Conservation (phyloP, 352 stramenopile genomes). For the Phytopythium chamaehyphon region DNA sequence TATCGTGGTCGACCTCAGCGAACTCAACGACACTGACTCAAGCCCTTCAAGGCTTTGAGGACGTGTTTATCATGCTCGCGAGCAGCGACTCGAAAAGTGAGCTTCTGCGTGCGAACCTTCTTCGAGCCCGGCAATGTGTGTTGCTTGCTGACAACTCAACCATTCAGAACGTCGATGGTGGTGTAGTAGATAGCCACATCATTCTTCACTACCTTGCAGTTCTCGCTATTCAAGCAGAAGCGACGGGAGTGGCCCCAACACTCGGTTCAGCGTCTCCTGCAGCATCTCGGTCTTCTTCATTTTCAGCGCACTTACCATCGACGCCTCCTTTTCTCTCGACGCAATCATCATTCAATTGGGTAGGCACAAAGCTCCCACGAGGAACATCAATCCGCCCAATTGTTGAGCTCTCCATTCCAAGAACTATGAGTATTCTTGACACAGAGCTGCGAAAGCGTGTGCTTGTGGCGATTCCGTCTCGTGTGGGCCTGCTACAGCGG, state of each 20-base stretch:
- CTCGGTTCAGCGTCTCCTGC: constrained; percentile 11
- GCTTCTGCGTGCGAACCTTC: constrained; percentile 52
- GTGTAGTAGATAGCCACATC: constrained; percentile 49
- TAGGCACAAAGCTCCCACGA: not conserved
- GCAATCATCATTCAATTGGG: not conserved
- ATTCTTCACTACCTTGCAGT: constrained; percentile 71
- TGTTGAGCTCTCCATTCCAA: constrained; percentile 56
- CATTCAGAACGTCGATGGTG: constrained; percentile 51
- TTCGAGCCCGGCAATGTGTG: constrained; percentile 47
- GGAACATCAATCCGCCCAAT: constrained; percentile 31
- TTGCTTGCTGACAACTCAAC: constrained; percentile 54
- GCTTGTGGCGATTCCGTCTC: constrained; percentile 1
- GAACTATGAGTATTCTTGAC: constrained; percentile 69
- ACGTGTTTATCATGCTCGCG: constrained; percentile 59
- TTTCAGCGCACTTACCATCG: not conserved
- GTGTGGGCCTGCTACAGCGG: not conserved
- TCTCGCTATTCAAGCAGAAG: constrained; percentile 51
- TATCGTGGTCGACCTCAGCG: constrained; percentile 46
- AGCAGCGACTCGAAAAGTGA: constrained; percentile 47
- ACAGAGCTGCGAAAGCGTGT: constrained; percentile 51
- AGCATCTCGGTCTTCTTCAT: not conserved
- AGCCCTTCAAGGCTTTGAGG: constrained; percentile 34
- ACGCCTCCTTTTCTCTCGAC: not conserved
- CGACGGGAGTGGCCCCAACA: not conserved
- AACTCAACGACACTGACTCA: constrained; percentile 14